Conservation (phyloP, 2,329 filamentous ascomycete species). For the Cercospora zeina region DNA sequence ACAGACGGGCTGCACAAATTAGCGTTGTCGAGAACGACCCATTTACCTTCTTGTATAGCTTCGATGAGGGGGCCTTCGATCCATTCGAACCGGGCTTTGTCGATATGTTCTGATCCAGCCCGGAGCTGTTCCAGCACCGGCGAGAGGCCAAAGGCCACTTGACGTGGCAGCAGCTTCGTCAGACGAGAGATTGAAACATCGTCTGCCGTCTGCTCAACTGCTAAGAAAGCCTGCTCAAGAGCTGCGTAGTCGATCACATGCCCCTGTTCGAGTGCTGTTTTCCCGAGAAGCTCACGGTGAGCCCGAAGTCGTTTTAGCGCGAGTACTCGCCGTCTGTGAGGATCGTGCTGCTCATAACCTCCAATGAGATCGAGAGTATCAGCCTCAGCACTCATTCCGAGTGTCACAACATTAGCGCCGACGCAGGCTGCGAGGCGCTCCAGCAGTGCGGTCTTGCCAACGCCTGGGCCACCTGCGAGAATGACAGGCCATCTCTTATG, state of each 20-base stretch:
- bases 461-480: conserved; percentile 78
- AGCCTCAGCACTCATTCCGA: conserved; percentile 90
- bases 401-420: conserved; percentile 74
- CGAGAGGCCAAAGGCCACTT: conserved; percentile 8
- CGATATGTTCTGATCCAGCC: conserved; percentile 47
- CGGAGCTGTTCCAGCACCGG: conserved; percentile 21
- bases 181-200: conserved; percentile 14
- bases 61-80: conserved; percentile 89
- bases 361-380: conserved; percentile 97
- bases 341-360: conserved; percentile 92
- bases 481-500: conserved; percentile 87
- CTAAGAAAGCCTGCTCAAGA: conserved; percentile 16
- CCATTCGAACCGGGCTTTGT: conserved; percentile 89
- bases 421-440: conserved; percentile 75
- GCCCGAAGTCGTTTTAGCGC: conserved; percentile 27
- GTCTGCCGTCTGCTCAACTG: conserved; percentile 7
- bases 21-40: conserved; percentile 94
- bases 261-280: conserved; percentile 22
- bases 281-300: conserved; percentile 20
- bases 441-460: conserved; percentile 81
- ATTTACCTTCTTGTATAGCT: conserved; percentile 80
- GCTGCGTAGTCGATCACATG: conserved; percentile 7
- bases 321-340: conserved; percentile 54
- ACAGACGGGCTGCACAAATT: conserved; percentile 96
- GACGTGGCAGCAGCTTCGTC: conserved; percentile 15